These are phyloP conservation scores for Gnaphalium uliginosum DNA, from an alignment of 129 eudicot species.

Conservation along the genomic window DNA sequence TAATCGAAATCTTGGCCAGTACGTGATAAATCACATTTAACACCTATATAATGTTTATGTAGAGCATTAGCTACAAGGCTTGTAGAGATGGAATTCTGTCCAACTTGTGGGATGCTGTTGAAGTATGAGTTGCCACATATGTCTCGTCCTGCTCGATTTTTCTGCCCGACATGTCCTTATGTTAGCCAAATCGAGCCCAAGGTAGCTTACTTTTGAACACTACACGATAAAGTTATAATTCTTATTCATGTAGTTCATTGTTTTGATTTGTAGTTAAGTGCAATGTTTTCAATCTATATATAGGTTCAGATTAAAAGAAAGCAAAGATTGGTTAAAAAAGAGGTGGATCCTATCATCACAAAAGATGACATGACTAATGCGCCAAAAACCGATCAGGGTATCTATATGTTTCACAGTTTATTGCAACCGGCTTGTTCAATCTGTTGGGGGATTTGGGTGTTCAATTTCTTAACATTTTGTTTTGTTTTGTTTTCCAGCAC, in stretches of 20 bases:
- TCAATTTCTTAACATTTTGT: not conserved
- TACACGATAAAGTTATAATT: not conserved
- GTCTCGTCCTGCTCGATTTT: slow-evolving; percentile 56
- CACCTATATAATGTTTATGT: not conserved
- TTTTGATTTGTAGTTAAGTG: not conserved
- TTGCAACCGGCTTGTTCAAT: not conserved
- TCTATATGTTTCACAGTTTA: not conserved
- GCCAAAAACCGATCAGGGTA: slow-evolving; percentile 65
- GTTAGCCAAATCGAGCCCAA: slow-evolving; percentile 51
- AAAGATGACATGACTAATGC: slow-evolving; percentile 53
- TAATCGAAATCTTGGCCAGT: not conserved
- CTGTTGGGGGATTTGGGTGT: not conserved
- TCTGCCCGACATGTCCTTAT: slow-evolving; percentile 77
- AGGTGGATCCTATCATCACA: slow-evolving; percentile 59
- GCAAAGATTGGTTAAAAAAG: slow-evolving; percentile 62
- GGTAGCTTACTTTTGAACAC: slow-evolving; percentile 36
- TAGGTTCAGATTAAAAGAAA: slow-evolving; percentile 71
- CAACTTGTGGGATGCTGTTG: slow-evolving; percentile 65
- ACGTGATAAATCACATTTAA: not conserved
- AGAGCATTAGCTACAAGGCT: slow-evolving; percentile 5
- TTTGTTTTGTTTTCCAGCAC: slow-evolving; percentile 41
- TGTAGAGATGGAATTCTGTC: slow-evolving; percentile 73
- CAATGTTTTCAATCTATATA: not conserved
- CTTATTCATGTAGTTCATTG: not conserved
- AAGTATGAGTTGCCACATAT: slow-evolving; percentile 65